Conservation (phyloP, 31 red algal species). For the Pterothamnion heteromorphum region DNA sequence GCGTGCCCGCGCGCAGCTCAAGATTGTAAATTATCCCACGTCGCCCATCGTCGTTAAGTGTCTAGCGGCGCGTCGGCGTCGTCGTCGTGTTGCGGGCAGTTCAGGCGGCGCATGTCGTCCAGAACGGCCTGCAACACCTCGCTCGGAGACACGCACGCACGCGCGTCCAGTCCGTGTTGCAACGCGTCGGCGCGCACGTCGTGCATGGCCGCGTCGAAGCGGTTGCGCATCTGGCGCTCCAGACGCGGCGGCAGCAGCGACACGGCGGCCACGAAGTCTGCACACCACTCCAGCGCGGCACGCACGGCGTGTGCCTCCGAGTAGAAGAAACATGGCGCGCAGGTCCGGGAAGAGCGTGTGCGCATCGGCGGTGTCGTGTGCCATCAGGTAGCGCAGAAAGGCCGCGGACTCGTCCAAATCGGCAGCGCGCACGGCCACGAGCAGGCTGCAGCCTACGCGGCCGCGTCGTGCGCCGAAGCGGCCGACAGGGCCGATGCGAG, state of each 20-base stretch:
- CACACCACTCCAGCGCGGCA: constrained; percentile 14
- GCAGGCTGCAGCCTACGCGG: constrained; percentile 43
- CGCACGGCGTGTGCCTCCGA: constrained; percentile 61
- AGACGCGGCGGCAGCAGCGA: constrained; percentile 32
- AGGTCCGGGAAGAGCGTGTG: constrained; percentile 56
- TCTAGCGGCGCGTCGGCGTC: neutral
- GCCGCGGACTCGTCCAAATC: neutral
- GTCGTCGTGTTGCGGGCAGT: neutral
- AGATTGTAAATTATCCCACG: neutral
- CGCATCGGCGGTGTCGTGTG: neutral
- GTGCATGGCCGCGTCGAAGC: constrained; percentile 55
- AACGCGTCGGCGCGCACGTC: neutral
- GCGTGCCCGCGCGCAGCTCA: neutral
- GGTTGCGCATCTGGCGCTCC: constrained; percentile 29
- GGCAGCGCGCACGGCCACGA: constrained; percentile 55
- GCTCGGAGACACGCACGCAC: constrained; percentile 41
- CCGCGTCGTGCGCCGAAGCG: neutral
- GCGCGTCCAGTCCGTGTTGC: neutral
- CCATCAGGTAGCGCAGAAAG: constrained; percentile 36
- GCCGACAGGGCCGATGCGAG: constrained; percentile 52
- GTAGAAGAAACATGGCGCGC: constrained; percentile 56
- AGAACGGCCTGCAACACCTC: constrained; percentile 61
- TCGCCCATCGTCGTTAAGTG: neutral
- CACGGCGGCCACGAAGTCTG: constrained; percentile 43
- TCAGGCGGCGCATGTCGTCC: constrained; percentile 40